Percentiles rank a stretch among this genome's conserved stretches.
phyloP scores from a whole-genome alignment of 768 basidiomycete species.

The Suillus americanus region DNA sequence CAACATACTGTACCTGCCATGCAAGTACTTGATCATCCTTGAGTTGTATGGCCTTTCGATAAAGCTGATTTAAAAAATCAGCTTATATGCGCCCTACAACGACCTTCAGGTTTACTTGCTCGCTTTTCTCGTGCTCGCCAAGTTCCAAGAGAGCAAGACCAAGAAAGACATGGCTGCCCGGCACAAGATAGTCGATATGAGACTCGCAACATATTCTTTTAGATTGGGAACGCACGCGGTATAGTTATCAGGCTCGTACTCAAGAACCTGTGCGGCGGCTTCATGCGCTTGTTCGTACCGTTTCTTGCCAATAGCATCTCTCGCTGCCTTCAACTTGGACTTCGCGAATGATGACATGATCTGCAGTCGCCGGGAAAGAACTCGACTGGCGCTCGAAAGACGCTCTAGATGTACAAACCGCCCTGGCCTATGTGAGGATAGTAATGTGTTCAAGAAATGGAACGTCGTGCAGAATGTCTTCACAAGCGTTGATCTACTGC shows the following conservation, averaged over 20 bases:
- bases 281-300: constrained; percentile 69
- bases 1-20: constrained; percentile 64
- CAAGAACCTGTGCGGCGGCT: constrained; percentile 63
- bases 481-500: background rate
- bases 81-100: constrained; percentile 8
- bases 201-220: background rate
- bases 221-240: constrained; percentile 63
- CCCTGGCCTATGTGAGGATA: background rate
- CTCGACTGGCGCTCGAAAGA: background rate
- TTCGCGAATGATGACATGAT: constrained; percentile 52
- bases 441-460: background rate
- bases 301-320: constrained; percentile 74
- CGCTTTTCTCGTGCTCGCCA: constrained; percentile 68
- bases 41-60: constrained; percentile 71
- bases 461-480: background rate
- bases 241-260: constrained; percentile 81
- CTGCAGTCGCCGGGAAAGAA: background rate
- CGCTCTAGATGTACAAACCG: background rate
- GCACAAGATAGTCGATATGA: constrained; percentile 8
- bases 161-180: constrained; percentile 76
- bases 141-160: constrained; percentile 80
- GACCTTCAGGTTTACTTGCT: constrained; percentile 65
- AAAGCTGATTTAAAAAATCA: constrained; percentile 51
- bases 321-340: constrained; percentile 73
- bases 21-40: constrained; percentile 73